Conservation (phyloP, 768 basidiomycete genomes). For the Gymnopilus junonius region DNA sequence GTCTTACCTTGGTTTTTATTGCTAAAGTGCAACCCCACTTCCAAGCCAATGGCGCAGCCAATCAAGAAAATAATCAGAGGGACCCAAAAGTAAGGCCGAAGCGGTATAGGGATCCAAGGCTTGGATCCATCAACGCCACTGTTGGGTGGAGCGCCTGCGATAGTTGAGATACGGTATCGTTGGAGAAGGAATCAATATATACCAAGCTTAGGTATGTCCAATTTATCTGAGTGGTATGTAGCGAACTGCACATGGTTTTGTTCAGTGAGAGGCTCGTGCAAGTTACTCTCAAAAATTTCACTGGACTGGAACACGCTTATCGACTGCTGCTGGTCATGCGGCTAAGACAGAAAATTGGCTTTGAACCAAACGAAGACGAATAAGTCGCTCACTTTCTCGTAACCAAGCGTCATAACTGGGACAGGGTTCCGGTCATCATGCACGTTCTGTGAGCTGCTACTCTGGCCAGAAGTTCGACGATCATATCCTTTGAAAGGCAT, state of each 20-base stretch:
- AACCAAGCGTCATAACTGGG: not conserved
- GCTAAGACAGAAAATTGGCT: not conserved
- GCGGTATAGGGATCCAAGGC: conserved; percentile 47
- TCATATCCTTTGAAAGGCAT: not conserved
- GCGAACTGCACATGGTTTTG: conserved; percentile 20
- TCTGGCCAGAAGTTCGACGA: not conserved
- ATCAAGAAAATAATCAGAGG: conserved; percentile 43
- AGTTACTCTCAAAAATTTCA: conserved; percentile 1
- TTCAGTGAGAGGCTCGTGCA: not conserved
- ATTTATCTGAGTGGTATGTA: conserved; percentile 6
- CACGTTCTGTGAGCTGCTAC: not conserved
- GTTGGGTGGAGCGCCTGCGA: not conserved
- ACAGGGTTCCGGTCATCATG: not conserved
- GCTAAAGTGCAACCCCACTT: conserved; percentile 50
- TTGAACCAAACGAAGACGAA: not conserved
- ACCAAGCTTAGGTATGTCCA: not conserved
- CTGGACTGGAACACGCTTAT: not conserved
- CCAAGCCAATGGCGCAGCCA: conserved; percentile 45
- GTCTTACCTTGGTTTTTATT: conserved; percentile 47
- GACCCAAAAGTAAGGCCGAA: conserved; percentile 52
- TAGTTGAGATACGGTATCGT: not conserved
- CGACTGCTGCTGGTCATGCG: not conserved
- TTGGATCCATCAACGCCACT: not conserved
- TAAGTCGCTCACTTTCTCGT: not conserved
- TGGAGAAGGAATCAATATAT: not conserved